Evolutionary conservation across 176 grass and related monocot genomes (phyloP), one percentile per base, ranked within the genome.

Genomic region (Stipa capillata): DNA sequence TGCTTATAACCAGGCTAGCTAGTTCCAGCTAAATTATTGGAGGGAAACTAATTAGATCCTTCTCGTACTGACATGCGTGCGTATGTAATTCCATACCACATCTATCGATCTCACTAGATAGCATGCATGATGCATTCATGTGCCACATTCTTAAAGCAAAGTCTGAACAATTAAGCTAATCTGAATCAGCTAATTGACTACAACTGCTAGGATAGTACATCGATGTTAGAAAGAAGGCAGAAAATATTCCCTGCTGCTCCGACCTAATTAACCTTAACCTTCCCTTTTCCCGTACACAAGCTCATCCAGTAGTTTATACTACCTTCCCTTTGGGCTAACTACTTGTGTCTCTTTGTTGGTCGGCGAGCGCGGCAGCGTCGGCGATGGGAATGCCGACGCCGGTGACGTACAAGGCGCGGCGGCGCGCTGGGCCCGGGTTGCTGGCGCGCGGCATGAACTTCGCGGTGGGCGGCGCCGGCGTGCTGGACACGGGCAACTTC

Each of bases 381-480:
- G 81, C 85, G 27, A 74, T 93, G 72, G 68, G 86, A 0, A 76
- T 91, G 27, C 85, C 21, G 43, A 91, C 94, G 9, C 91, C 90
- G n/a, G 78, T 97, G 47, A 81, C 86, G 0, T 93, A 93, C 88
- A 97, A 93, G 86, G 4, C 59, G 15, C 89, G 87, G 52, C 54
- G 86, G 52, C 29, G 63, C n/a, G 74, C 17, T 29, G 48, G 37
- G 6, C 32, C 2, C 8, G 48, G 6, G 63, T 23, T 47, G 34
- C 58, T 74, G 20, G 65, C 65, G 1, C 86, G 79, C 20, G 93
- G 93, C 61, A 97, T 92, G 93, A 97, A 97, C 85, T 97, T 90
- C 25, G 93, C 89, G 15, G 78, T 87, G 0, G 89, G 87, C 56
- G 93, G 93, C 4, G n/a, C 89, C 34, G 90, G 93, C 1, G 84